A percentile compares a stretch with the other conserved stretches of the same genome.
Conservation (phyloP, 305 asterid species). For the Vinca major region DNA sequence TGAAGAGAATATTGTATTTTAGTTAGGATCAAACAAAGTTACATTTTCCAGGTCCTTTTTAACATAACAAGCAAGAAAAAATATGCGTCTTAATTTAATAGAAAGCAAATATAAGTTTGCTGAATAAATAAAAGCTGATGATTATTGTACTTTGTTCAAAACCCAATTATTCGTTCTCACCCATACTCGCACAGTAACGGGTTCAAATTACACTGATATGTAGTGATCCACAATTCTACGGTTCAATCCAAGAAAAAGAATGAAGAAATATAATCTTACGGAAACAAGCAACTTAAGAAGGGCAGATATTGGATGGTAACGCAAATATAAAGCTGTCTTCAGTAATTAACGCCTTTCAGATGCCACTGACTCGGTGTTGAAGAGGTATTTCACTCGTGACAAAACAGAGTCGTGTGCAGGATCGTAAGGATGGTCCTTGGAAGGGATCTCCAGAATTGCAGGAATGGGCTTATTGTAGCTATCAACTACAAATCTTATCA, state of each 20-base stretch:
- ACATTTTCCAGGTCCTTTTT: too few relatives aligned
- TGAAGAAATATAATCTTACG: not conserved
- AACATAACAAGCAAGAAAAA: too few relatives aligned
- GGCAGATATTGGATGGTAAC: not conserved
- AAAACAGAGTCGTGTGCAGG: constrained; percentile 88
- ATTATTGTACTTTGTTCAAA: not conserved
- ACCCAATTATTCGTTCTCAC: not conserved
- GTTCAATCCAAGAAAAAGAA: not conserved
- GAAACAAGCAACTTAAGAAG: not conserved
- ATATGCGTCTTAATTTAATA: too few relatives aligned
- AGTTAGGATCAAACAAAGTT: too few relatives aligned
- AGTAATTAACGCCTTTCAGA: constrained; percentile 49
- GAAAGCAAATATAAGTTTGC: not conserved
- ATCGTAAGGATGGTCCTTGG: constrained; percentile 94
- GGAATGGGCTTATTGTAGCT: constrained; percentile 89
- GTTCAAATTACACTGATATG: not conserved
- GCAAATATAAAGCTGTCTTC: not conserved
- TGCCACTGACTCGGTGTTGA: constrained; percentile 65
- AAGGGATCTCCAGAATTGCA: constrained; percentile 90
- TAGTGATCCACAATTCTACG: not conserved
- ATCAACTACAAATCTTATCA: constrained; percentile 81
- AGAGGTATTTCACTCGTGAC: constrained; percentile 82
- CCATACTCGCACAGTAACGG: not conserved
- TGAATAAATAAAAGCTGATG: not conserved
- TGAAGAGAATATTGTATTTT: too few relatives aligned